Percentiles rank a stretch among this genome's conserved stretches.
These are phyloP conservation scores for Herpetomonas samuelpessoai DNA, from an alignment of 208 protist genomes.

Conservation along the genomic window DNA sequence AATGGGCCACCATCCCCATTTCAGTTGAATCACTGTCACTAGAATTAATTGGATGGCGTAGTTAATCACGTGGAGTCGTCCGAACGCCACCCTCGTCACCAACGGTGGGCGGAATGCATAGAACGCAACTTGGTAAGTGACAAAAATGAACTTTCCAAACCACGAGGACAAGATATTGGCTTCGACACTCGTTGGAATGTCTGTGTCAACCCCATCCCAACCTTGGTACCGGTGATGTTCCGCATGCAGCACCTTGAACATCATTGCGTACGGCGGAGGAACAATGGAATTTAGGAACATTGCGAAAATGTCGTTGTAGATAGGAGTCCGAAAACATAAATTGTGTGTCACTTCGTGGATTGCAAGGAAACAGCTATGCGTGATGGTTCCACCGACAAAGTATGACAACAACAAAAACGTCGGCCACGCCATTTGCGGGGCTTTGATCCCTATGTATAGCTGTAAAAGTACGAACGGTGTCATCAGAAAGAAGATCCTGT, in stretches of 20 bases:
- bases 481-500: constrained; percentile 36
- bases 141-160: constrained; percentile 73
- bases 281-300: constrained; percentile 88
- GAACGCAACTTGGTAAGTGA: constrained; percentile 86
- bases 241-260: constrained; percentile 92
- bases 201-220: constrained; percentile 80
- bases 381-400: constrained; percentile 82
- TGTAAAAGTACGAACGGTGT: constrained; percentile 61
- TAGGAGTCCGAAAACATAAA: constrained; percentile 69
- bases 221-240: constrained; percentile 93
- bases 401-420: constrained; percentile 61
- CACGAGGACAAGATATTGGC: constrained; percentile 57
- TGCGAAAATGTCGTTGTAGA: constrained; percentile 79
- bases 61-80: constrained; percentile 51
- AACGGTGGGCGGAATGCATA: constrained; percentile 87
- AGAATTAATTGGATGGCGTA: constrained; percentile 40
- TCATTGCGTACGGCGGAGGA: constrained; percentile 84
- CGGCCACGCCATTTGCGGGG: constrained; percentile 66
- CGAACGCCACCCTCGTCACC: constrained; percentile 54
- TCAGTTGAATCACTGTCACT: constrained; percentile 31
- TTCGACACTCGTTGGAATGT: constrained; percentile 84
- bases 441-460: constrained; percentile 47
- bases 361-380: constrained; percentile 81
- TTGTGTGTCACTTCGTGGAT: constrained; percentile 93
- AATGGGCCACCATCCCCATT: constrained; percentile 63